phyloP scores from a whole-genome alignment of 2,329 filamentous ascomycete genomes.

The Eurotiales sp. region DNA sequence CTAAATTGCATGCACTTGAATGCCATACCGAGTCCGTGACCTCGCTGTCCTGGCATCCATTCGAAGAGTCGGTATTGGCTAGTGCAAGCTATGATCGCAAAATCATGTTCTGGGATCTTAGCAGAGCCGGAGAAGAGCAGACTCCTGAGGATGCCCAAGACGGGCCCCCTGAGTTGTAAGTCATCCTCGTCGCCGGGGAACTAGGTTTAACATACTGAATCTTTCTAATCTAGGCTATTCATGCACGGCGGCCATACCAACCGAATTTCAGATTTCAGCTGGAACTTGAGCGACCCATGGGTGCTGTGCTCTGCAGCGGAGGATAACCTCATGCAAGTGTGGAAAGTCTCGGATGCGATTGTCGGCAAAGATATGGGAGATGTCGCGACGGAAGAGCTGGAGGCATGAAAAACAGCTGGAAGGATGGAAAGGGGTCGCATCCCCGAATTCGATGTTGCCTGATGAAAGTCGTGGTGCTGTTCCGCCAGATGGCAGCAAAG shows the following conservation, averaged over 20 bases:
- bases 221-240: conserved; percentile 65
- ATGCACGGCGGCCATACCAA: conserved; percentile 99
- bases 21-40: conserved; percentile 88
- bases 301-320: conserved; percentile 92
- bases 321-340: conserved; percentile 94
- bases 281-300: conserved; percentile 97
- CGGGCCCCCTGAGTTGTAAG: conserved; percentile 87
- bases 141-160: conserved; percentile 92
- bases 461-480: too few species aligned
- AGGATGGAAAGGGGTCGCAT: background rate
- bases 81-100: conserved; percentile 90
- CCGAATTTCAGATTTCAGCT: conserved; percentile 92
- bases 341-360: conserved; percentile 80
- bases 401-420: conserved; percentile 39
- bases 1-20: conserved; percentile 84
- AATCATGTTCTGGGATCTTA: conserved; percentile 95
- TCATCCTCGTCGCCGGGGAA: conserved; percentile 20
- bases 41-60: conserved; percentile 90
- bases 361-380: conserved; percentile 73
- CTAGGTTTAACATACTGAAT: background rate
- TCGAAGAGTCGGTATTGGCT: conserved; percentile 80
- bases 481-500: too few species aligned
- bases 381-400: conserved; percentile 72
- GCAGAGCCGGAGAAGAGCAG: conserved; percentile 88
- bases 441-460: too few species aligned